Percentiles rank a stretch among this genome's conserved stretches.
These are phyloP conservation scores for Rhynchosporium secalis DNA, from an alignment of 2,329 filamentous ascomycete species.

Conservation along the genomic window DNA sequence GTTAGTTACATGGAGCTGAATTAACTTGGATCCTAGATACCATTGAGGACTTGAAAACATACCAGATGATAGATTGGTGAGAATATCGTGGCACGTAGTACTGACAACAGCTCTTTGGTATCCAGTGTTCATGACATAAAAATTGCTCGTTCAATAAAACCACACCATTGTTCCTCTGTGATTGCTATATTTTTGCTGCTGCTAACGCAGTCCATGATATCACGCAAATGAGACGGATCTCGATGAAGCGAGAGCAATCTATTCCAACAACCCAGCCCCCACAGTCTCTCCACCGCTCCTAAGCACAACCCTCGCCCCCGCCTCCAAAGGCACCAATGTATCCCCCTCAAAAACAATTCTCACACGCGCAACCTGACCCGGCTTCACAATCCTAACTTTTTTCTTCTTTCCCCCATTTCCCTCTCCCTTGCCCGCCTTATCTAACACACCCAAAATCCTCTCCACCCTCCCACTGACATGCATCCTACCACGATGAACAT, in stretches of 20 bases:
- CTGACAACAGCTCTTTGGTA: too few species aligned
- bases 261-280: slow-evolving; percentile 80
- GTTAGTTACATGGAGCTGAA: too few species aligned
- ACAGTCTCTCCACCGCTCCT: slow-evolving; percentile 80
- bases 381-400: slow-evolving; percentile 80
- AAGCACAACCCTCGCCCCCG: slow-evolving; percentile 76
- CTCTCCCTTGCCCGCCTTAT: slow-evolving; percentile 54
- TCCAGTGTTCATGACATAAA: too few species aligned
- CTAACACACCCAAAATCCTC: slow-evolving; percentile 69
- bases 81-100: too few species aligned
- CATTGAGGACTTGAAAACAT: too few species aligned
- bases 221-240: too few species aligned
- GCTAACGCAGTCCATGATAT: too few species aligned
- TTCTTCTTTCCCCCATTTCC: slow-evolving; percentile 63
- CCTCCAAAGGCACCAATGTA: slow-evolving; percentile 74
- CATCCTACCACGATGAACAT: slow-evolving; percentile 83
- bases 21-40: too few species aligned
- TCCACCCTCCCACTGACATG: slow-evolving; percentile 75
- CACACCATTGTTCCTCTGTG: too few species aligned
- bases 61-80: too few species aligned
- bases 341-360: slow-evolving; percentile 75
- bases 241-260: not conserved
- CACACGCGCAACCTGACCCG: slow-evolving; percentile 74
- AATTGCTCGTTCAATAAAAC: too few species aligned
- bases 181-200: too few species aligned